Evolutionary conservation across 148 eudicot genomes (phyloP).

Genomic region (Cornus controversa): DNA sequence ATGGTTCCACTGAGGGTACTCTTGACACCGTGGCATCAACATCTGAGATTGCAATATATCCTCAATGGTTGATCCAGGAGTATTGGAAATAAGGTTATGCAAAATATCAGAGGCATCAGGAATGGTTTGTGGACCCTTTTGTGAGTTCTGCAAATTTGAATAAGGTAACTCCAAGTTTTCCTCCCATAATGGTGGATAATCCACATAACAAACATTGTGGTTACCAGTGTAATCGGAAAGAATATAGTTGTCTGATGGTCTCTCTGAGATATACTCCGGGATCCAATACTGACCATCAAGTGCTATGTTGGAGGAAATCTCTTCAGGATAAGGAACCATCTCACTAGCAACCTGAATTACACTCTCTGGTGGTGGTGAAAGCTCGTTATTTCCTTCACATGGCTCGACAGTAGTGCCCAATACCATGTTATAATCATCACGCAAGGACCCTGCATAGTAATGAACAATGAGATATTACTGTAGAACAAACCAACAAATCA

Average conservation of each 20-base stretch:
- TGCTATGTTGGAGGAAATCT: slow-evolving; percentile 27
- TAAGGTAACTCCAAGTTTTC: slow-evolving; percentile 15
- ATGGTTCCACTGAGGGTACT: slow-evolving; percentile 10
- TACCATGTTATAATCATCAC: not conserved
- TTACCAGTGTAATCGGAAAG: slow-evolving; percentile 4
- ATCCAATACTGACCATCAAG: slow-evolving; percentile 26
- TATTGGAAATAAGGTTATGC: not conserved
- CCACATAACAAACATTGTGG: slow-evolving; percentile 17
- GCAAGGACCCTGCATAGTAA: too few relatives aligned
- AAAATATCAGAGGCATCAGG: slow-evolving; percentile 9
- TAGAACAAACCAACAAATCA: too few relatives aligned
- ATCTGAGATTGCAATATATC: not conserved
- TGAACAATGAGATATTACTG: too few relatives aligned
- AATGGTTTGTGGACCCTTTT: not conserved
- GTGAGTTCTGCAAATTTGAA: not conserved
- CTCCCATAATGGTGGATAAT: slow-evolving; percentile 17
- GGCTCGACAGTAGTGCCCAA: not conserved
- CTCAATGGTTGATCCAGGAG: not conserved
- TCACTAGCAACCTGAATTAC: slow-evolving; percentile 27
- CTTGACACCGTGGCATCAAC: slow-evolving; percentile 18
- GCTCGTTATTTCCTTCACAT: slow-evolving; percentile 4
- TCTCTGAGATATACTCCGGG: slow-evolving; percentile 43
- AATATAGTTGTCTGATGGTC: slow-evolving; percentile 34
- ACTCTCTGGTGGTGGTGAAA: slow-evolving; percentile 8
- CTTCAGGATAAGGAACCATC: slow-evolving; percentile 26